Base-by-base conservation (phyloP, 1,284 basidiomycete genomes). In the Trichosporon sp. region DNA sequence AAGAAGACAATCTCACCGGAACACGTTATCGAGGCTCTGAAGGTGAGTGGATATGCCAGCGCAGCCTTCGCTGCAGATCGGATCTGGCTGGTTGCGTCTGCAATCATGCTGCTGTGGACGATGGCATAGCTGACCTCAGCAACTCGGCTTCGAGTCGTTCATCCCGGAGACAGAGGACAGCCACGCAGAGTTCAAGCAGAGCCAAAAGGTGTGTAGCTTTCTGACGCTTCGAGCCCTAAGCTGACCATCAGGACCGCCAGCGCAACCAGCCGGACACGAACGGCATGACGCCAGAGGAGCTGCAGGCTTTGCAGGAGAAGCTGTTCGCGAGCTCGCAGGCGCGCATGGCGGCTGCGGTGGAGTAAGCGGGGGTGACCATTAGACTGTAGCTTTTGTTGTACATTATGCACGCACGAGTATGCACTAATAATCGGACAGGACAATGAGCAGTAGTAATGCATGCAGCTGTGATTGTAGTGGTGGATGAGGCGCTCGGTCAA, bases 1-100 rank as follows among this genome's bases (percentile, higher is more conserved):
- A 98, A 98, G 83, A 99, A 99, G 84, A 99, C 95, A 0, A 99
- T 99, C 72, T 92, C 94, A 4, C 95, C 96, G 2, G 95, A 99
- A 75, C 95, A 99, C 76, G 95, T 99, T 56, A 89, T 97, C 49
- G 84, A 86, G 36, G 96, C 95, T 5, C 83, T 99, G 59, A 92
- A 93, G 83, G 93, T 92, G 64, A 56, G 84, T 74, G 4, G n/a
- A n/a, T 31, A 4, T 11, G 36, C 36, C 11, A 21, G 5, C n/a
- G n/a, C n/a, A n/a, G n/a, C 25, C 58, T 31, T 4, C n/a, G 8
- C 4, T 11, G 27, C 16, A 8, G 4, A 27, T 40, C 11, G 25
- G 19, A 19, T 33, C 8, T 4, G 13, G 11, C 13, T n/a, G 13
- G 14, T 44, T 14, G 9, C 27, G 11, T 13, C 46, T 19, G 21